Base-by-base conservation (phyloP, 2,329 filamentous ascomycete species). In the Diaporthe aspalathi region DNA sequence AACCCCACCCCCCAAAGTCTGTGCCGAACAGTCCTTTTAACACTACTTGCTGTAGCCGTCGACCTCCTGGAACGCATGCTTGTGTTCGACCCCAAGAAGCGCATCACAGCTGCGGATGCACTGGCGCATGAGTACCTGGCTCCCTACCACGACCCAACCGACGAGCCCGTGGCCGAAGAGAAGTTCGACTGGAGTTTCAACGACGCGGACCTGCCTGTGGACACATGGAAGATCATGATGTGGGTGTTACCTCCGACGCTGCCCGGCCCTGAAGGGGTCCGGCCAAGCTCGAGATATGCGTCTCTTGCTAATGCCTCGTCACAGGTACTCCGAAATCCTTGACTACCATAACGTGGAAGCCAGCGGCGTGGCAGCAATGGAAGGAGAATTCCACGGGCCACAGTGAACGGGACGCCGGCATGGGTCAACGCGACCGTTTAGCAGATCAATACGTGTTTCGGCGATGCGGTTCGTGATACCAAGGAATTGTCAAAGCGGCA, bases 181-280 rank as follows among this genome's bases (percentile, higher is more conserved):
- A 98, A 97, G 85, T 99, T 99, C 78, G 96, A 99, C 81, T 99
- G 96, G 96, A 98, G 95, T 68, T 99, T 99, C 85, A 98, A 98
- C 82, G 96, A 99, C 78, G 96, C 95, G 60, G 96, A 99, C 80
- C 86, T 99, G 70, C 95, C 96, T 0, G 95, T 98, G 65, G 96
- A 99, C 80, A 97, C 95, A n/a, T 99, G 96, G 96, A 99, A 99
- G 86, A 98, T 99, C 81, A 99, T 98, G 96, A 99, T 99, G 96
- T 97, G 87, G 80, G 92, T 81, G 5, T 38, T 38, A 38, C 32
- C 27, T 16, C n/a, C 40, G 11, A 27, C 2, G 54, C 22, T 16
- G 14, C n/a, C 22, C n/a, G 1, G 17, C 43, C 35, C 22, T n/a
- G 5, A 32, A 43, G 22, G n/a, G 22, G 47, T 17, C n/a, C 6